These are phyloP conservation scores for Neoboletus magnificus DNA, from an alignment of 768 basidiomycete species.

Conservation along the genomic window DNA sequence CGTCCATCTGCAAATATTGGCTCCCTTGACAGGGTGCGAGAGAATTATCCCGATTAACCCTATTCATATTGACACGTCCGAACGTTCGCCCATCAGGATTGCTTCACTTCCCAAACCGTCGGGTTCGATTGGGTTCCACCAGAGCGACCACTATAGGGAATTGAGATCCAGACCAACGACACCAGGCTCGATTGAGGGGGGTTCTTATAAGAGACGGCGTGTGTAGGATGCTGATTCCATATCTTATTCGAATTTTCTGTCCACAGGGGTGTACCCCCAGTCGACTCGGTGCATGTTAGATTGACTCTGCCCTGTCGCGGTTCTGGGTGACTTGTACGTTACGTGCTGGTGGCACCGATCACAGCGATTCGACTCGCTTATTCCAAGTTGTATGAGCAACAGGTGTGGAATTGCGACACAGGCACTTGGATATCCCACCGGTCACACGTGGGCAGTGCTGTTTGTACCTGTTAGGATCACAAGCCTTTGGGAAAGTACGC, in stretches of 20 bases:
- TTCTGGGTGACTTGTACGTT: background rate
- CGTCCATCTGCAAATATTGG: background rate
- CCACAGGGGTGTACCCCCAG: background rate
- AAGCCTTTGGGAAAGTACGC: background rate
- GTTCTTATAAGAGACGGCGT: background rate
- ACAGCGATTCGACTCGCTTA: too few relatives aligned
- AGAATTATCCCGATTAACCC: background rate
- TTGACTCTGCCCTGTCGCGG: background rate
- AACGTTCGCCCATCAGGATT: background rate
- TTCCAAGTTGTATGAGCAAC: too few relatives aligned
- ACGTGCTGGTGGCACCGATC: too few relatives aligned
- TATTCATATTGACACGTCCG: background rate
- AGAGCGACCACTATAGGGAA: background rate
- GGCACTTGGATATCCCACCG: too few relatives aligned
- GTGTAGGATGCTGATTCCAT: background rate
- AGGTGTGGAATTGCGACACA: too few relatives aligned
- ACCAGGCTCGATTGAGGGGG: background rate
- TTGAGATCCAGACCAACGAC: background rate
- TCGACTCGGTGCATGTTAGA: background rate
- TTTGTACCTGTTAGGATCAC: constrained; percentile 9
- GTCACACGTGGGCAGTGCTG: background rate
- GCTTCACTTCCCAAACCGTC: background rate
- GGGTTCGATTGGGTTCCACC: background rate
- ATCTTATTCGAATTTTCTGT: background rate
- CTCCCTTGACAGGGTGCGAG: background rate